Evolutionary conservation across 768 basidiomycete species (phyloP), one percentile per base, ranked within the genome.

Genomic region (Saitozyma podzolica): DNA sequence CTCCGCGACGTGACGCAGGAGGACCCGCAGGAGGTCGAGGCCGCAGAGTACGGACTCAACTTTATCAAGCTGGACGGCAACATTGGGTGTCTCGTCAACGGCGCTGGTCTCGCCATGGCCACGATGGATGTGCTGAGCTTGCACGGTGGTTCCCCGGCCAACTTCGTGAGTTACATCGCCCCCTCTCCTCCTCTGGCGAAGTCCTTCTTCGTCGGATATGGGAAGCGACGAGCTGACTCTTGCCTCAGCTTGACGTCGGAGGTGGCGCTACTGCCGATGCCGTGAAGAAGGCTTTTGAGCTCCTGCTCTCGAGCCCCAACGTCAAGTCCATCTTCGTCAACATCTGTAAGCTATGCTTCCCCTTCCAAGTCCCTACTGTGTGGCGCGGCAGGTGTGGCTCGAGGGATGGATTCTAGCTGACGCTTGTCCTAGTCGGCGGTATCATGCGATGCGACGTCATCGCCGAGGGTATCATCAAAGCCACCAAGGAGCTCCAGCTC

Each of bases 301-400:
- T 99, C 70, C 85, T 99, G 20, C 84, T 95, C 20, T 81, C 86
- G 51, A 93, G 98, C 76, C 87, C 88, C 66, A 90, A 91, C 78
- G 95, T 98, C 72, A 95, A 94, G 85, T 90, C 90, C 61, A 99
- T 99, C 72, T 97, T 98, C 80, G 96, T 99, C 82, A 99, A 99
- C 82, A 81, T 82, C 65, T 78, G 80, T 80, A 41, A 58, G 74
- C 42, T 69, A 11, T n/a, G 1, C 29, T 14, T 40, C 50, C 56
- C 19, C 42, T 6, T 54, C 37, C 11, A 11, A 52, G 11, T 56
- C n/a, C 5, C 10, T 19, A 16, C 8, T 57, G 11, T 43, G 47
- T 3, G 19, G 47, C 14, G 37, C 40, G 10, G 6, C 13, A 43
- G 40, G 40, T 17, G 10, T n/a, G 16, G 50, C 8, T 9, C n/a